Evolutionary conservation across 2,329 filamentous ascomycete species (phyloP).

Genomic region (Plectosphaerella sp.): DNA sequence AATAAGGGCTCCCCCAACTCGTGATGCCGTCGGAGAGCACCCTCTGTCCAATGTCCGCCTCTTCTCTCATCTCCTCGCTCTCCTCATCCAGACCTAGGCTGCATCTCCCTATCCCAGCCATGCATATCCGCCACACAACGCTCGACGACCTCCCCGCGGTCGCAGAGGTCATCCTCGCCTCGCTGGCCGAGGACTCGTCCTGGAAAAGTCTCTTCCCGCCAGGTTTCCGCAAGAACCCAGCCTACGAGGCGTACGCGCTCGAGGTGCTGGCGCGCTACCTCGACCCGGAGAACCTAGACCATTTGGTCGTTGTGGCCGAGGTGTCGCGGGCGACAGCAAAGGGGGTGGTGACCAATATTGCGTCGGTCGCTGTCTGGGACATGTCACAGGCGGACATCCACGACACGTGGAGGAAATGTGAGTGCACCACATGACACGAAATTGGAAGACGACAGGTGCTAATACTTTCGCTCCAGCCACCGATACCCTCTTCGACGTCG

Average conservation of each 20-base stretch:
- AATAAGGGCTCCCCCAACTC: too few species aligned
- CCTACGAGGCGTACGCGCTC: constrained; percentile 6
- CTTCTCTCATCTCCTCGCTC: too few species aligned
- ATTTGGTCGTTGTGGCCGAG: constrained; percentile 9
- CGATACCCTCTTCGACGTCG: neutral
- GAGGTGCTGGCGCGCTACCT: constrained; percentile 8
- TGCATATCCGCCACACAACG: constrained; percentile 11
- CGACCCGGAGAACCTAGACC: neutral
- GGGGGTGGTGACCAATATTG: constrained; percentile 1
- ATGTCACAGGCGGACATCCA: neutral
- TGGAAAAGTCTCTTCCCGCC: constrained; percentile 9
- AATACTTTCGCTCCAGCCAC: neutral
- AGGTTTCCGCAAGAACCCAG: neutral
- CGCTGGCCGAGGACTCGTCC: constrained; percentile 9
- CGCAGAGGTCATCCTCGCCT: constrained; percentile 10
- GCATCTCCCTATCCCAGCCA: neutral
- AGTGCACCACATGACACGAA: neutral
- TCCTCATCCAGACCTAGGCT: too few species aligned
- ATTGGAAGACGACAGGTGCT: too few species aligned
- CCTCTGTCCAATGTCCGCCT: too few species aligned
- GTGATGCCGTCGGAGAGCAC: too few species aligned
- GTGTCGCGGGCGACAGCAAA: constrained; percentile 1
- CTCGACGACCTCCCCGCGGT: constrained; percentile 12
- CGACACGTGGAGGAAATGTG: neutral
- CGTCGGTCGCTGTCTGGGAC: constrained; percentile 12